phyloP scores from a whole-genome alignment of 192 early-diverging fungal genomes.

The Coemansia furcata region DNA sequence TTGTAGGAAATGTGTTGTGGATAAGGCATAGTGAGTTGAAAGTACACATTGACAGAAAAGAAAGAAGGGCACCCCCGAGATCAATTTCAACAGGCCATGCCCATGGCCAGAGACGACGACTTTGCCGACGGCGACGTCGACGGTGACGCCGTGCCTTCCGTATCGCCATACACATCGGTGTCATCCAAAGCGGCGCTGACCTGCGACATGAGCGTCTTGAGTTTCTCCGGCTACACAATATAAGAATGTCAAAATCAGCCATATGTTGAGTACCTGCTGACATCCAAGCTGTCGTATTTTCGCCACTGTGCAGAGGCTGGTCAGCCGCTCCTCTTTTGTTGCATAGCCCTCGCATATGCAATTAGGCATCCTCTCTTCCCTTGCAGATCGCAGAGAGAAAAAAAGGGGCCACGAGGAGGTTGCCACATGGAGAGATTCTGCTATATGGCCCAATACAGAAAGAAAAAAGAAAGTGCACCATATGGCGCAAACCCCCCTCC shows the following conservation, averaged over 20 bases:
- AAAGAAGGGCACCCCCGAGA: not conserved
- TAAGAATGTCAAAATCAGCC: not conserved
- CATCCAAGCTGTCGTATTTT: not conserved
- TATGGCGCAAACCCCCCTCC: not conserved
- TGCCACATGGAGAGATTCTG: not conserved
- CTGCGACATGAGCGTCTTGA: constrained; percentile 50
- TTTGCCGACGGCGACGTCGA: constrained; percentile 11
- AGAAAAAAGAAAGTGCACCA: not conserved
- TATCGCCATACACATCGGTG: constrained; percentile 21
- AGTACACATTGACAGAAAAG: not conserved
- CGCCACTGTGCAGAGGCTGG: not conserved
- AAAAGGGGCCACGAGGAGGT: not conserved
- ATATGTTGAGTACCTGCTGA: not conserved
- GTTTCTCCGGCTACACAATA: constrained; percentile 42
- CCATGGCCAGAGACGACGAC: constrained; percentile 14
- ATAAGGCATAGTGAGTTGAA: not conserved
- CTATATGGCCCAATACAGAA: not conserved
- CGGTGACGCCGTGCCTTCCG: constrained; percentile 7
- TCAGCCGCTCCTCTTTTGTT: not conserved
- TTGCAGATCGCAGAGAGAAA: not conserved
- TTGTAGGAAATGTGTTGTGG: not conserved
- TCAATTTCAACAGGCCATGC: constrained; percentile 25
- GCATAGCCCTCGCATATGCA: not conserved
- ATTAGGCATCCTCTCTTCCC: not conserved
- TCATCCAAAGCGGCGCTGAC: constrained; percentile 47